These are phyloP conservation scores for Microstegium vimineum DNA, from an alignment of 176 grass and related monocot species.

Conservation along the genomic window DNA sequence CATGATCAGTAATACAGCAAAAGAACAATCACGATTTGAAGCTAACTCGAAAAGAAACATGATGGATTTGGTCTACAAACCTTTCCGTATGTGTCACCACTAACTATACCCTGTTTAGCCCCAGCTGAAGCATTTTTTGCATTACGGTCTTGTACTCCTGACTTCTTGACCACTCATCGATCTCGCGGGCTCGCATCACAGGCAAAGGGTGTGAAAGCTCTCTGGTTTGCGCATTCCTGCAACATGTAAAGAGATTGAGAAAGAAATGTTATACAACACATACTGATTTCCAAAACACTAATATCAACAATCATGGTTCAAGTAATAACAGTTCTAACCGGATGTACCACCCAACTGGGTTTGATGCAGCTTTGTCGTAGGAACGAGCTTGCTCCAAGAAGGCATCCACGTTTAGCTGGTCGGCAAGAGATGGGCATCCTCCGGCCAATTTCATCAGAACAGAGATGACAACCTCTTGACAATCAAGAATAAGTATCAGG, in stretches of 20 bases:
- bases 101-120: neutral
- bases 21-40: neutral
- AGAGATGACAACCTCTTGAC: slow-evolving; percentile 96
- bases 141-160: slow-evolving; percentile 52
- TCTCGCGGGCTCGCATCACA: slow-evolving; percentile 75
- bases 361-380: slow-evolving; percentile 84
- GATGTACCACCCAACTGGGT: slow-evolving; percentile 84
- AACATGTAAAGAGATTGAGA: neutral
- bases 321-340: slow-evolving; percentile 34
- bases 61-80: neutral
- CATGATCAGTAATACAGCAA: neutral
- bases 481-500: slow-evolving; percentile 22
- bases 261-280: neutral
- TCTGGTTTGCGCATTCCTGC: slow-evolving; percentile 82
- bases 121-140: slow-evolving; percentile 32
- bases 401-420: slow-evolving; percentile 87
- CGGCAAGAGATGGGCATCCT: slow-evolving; percentile 79
- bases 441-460: slow-evolving; percentile 97
- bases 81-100: neutral
- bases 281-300: neutral
- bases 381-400: slow-evolving; percentile 99
- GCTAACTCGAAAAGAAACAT: neutral
- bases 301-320: neutral
- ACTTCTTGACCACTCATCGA: slow-evolving; percentile 88
- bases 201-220: slow-evolving; percentile 88